Base-by-base conservation (phyloP, 2,329 filamentous ascomycete species). In the Colletotrichum sp. region DNA sequence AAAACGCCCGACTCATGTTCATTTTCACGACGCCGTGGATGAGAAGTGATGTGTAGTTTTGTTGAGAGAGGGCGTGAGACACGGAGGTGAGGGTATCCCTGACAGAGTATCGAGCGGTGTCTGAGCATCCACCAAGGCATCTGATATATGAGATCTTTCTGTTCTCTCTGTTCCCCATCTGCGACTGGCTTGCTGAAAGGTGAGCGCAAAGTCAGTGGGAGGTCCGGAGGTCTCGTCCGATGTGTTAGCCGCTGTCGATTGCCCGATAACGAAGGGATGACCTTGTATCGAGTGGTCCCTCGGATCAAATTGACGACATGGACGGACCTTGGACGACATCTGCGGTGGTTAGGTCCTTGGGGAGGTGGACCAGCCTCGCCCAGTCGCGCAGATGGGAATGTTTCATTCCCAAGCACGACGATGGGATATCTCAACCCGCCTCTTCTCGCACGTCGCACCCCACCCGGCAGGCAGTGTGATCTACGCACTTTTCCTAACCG, bases 321-420 rank as follows among this genome's bases (percentile, higher is more conserved):
- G 67, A 48, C 58, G 71, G 56, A 22, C n/a, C 28, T 22, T 66
- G 62, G 64, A 48, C 27, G 32, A 66, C 34, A 55, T 52, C 48
- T 43, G 64, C n/a, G 27, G 39, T 66, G 36, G 39, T 9, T 18
- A 39, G 32, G 30, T 64, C 27, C 6, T 71, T 52, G 43, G 65
- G 61, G n/a, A 13, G 39, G 71, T 43, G 55, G 62, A 28, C 73
- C 73, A 75, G 73, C 73, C 70, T 73, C 70, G 55, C 34, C 43
- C 70, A 73, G 73, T 75, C 39, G 65, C 64, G 43, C 70, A 58
- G 74, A 70, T 74, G 65, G 71, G 36, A 76, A 70, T 76, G 74
- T 75, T 74, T 76, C 71, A 76, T 70, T 75, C 66, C 30, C 56
- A 60, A 73, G 73, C 70, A 61, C 32, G 56, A 73, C 64, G 70